phyloP scores from a whole-genome alignment of 257 asterid species.

The Verbascum thapsus region DNA sequence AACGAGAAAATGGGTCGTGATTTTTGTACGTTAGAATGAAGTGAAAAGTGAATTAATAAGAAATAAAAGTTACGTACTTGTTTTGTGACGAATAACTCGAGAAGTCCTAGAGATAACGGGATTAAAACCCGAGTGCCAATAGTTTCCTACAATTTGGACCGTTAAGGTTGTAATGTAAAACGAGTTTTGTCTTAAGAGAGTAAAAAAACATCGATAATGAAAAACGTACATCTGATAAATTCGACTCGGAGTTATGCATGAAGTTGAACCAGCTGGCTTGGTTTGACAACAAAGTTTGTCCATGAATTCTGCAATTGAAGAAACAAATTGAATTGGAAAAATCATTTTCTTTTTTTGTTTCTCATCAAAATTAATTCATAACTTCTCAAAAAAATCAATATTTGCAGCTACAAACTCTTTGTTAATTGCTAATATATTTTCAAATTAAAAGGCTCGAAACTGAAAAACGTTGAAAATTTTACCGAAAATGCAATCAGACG shows the following conservation, averaged over 20 bases:
- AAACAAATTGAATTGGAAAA: not conserved
- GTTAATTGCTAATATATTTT: too few species aligned
- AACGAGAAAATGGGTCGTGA: not conserved
- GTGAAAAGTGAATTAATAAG: too few species aligned
- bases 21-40: too few species aligned
- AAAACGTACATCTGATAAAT: constrained; percentile 43
- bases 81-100: constrained; percentile 64
- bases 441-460: too few species aligned
- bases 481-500: too few species aligned
- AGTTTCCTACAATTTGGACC: constrained; percentile 56
- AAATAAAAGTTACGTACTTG: constrained; percentile 40
- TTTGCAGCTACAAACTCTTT: too few species aligned
- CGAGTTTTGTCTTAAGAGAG: not conserved
- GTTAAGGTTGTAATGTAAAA: too few species aligned
- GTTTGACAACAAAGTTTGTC: constrained; percentile 57
- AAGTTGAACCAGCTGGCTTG: constrained; percentile 74
- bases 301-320: constrained; percentile 51
- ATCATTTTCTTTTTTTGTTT: too few species aligned
- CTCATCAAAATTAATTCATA: too few species aligned
- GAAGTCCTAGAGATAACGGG: constrained; percentile 62
- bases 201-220: not conserved
- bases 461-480: too few species aligned
- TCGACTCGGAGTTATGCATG: constrained; percentile 51
- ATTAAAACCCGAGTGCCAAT: constrained; percentile 67
- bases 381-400: too few species aligned